Conservation (phyloP, 2,329 filamentous ascomycete genomes). For the Pleurostoma richardsiae region DNA sequence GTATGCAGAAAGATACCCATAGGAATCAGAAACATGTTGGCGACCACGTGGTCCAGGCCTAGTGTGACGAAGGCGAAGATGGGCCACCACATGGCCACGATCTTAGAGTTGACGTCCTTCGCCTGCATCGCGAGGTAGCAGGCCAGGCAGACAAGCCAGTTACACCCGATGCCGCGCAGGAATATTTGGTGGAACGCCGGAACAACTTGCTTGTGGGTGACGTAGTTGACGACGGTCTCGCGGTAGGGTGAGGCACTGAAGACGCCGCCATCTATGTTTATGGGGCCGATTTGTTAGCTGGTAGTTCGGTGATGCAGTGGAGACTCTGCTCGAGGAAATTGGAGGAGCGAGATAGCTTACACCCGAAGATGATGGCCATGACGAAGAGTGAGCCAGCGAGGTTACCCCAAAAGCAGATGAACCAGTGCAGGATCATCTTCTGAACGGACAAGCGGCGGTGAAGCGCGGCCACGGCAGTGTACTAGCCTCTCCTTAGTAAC, state of each 20-base stretch:
- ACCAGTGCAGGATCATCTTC: slow-evolving; percentile 25
- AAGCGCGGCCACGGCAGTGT: slow-evolving; percentile 11
- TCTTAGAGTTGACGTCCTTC: slow-evolving; percentile 45
- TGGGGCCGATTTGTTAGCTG: not conserved
- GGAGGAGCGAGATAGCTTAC: slow-evolving; percentile 18
- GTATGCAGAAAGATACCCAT: slow-evolving; percentile 43
- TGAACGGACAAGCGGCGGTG: slow-evolving; percentile 10
- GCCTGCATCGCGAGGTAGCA: slow-evolving; percentile 42
- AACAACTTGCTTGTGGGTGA: slow-evolving; percentile 40
- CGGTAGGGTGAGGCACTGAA: slow-evolving; percentile 38
- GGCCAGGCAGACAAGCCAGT: slow-evolving; percentile 53
- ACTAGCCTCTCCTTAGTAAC: slow-evolving; percentile 7
- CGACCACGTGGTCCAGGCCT: slow-evolving; percentile 50
- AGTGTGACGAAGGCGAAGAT: slow-evolving; percentile 49
- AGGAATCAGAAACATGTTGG: slow-evolving; percentile 51
- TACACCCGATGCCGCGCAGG: slow-evolving; percentile 47
- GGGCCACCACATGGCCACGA: slow-evolving; percentile 52
- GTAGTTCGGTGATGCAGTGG: not conserved
- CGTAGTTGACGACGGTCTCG: slow-evolving; percentile 36
- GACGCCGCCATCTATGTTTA: slow-evolving; percentile 33
- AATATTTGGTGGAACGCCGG: slow-evolving; percentile 49
- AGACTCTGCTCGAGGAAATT: not conserved
- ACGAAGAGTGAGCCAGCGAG: slow-evolving; percentile 41
- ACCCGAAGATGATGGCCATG: slow-evolving; percentile 40
- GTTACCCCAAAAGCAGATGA: slow-evolving; percentile 42